Base-by-base conservation (phyloP, 176 grass and related monocot species). In the Oryza meridionalis region DNA sequence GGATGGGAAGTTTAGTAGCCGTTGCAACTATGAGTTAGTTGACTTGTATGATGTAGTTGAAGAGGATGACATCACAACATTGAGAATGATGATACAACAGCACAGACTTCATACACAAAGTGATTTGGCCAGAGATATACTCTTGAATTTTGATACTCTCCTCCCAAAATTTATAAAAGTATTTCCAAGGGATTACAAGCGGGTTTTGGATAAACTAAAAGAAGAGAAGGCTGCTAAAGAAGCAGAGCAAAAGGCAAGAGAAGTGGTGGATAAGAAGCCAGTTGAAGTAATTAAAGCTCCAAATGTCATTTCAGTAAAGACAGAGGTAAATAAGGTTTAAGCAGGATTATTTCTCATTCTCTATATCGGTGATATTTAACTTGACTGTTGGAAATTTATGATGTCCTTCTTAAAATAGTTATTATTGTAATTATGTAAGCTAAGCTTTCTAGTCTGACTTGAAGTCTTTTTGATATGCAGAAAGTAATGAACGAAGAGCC, bases 101-200 rank as follows among this genome's bases (percentile, higher is more conserved):
- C 91, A 92, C 84, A 85, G 82, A n/a, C 84, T 63, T 11, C 83
- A 88, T 69, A 88, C 88, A 4, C 11, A 70, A 45, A 94, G 88
- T 76, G 58, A 21, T 11, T 50, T 94, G n/a, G 92, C 92, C 11
- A 88, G 75, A 86, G 51, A 90, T 68, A 50, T 94, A 22, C 88
- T 94, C 38, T 75, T 79, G 11, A 73, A 91, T 70, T 94, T 90
- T 29, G 44, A 91, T 16, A 42, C 17, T 61, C 45, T 86, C 6
- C 86, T 94, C 33, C 82, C 92, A 58, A 88, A 84, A 63, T 94
- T 94, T 81, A 66, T 88, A 16, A 90, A 94, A 88, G 92, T 91
- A 66, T 77, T 88, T 80, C 92, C 92, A 80, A 80, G 88, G 64
- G 92, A 94, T 86, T 94, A 88, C 62, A 94, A 81, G 82, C 69